A percentile compares a stretch with the other conserved stretches of the same genome.
Conservation (phyloP, 768 basidiomycete genomes). For the Tylopilus subfusipes region DNA sequence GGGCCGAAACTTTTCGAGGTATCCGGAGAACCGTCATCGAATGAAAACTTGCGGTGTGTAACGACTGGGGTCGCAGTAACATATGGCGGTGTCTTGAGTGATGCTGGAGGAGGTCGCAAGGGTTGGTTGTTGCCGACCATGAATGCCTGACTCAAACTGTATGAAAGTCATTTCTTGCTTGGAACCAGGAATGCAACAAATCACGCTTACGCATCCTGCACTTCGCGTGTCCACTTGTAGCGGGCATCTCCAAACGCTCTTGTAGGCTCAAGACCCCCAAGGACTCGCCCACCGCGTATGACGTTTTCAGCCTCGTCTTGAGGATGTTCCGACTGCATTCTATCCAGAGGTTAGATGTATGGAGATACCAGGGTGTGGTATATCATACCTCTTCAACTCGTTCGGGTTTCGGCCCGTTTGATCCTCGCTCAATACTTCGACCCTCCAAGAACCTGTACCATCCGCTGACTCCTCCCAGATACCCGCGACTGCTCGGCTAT, state of each 20-base stretch:
- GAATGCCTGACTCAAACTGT: constrained; percentile 62
- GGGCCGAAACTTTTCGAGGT: constrained; percentile 26
- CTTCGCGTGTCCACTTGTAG: constrained; percentile 79
- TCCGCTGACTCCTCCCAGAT: constrained; percentile 71
- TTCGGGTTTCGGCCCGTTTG: constrained; percentile 91
- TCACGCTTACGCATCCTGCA: constrained; percentile 63
- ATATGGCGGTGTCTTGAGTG: constrained; percentile 88
- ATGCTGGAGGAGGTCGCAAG: constrained; percentile 55
- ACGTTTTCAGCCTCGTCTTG: constrained; percentile 67
- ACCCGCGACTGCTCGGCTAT: constrained; percentile 94
- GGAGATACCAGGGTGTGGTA: not conserved
- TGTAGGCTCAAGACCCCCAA: constrained; percentile 84
- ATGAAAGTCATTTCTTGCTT: not conserved
- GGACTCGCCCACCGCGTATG: constrained; percentile 74
- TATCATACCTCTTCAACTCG: constrained; percentile 72
- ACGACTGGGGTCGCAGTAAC: constrained; percentile 83
- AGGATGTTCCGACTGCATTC: constrained; percentile 83
- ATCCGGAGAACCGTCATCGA: constrained; percentile 33
- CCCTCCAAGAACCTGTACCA: constrained; percentile 77
- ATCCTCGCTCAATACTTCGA: constrained; percentile 93
- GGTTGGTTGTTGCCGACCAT: constrained; percentile 57
- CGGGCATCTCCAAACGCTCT: constrained; percentile 87
- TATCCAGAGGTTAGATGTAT: constrained; percentile 25
- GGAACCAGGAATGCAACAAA: not conserved
- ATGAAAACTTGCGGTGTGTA: constrained; percentile 66